A percentile compares a stretch with the other conserved stretches of the same genome.
phyloP scores from a whole-genome alignment of 768 basidiomycete genomes.

The Tylopilus felleus region DNA sequence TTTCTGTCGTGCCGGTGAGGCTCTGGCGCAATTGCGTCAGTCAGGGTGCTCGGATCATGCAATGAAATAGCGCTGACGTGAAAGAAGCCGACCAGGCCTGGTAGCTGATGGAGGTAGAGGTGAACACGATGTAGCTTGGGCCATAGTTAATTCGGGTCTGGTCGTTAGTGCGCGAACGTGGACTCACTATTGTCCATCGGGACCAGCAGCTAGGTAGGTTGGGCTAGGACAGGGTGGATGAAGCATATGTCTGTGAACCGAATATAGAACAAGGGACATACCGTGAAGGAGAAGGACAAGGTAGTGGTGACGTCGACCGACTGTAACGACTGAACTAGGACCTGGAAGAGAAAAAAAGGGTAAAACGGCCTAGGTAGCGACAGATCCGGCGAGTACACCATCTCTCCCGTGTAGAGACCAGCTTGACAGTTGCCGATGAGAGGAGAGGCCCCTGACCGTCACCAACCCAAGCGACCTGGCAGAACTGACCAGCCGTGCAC shows the following conservation, averaged over 20 bases:
- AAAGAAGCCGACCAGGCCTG: conserved; percentile 53
- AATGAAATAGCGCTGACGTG: conserved; percentile 36
- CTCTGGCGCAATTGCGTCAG: conserved; percentile 32
- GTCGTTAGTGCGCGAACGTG: neutral
- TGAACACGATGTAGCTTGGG: conserved; percentile 61
- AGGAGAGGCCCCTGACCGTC: conserved; percentile 52
- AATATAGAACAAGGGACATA: conserved; percentile 28
- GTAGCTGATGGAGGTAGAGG: conserved; percentile 36
- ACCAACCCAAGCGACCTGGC: conserved; percentile 60
- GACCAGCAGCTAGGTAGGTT: conserved; percentile 52
- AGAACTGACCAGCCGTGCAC: conserved; percentile 54
- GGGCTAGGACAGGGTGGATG: conserved; percentile 38
- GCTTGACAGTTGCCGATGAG: conserved; percentile 53
- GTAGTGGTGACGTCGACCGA: conserved; percentile 50
- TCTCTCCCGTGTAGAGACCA: conserved; percentile 54
- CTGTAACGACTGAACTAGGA: conserved; percentile 53
- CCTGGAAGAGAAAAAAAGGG: conserved; percentile 38
- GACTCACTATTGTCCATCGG: conserved; percentile 55
- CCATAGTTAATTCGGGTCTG: conserved; percentile 1
- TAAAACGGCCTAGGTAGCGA: neutral
- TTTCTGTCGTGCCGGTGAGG: conserved; percentile 58
- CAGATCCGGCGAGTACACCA: neutral
- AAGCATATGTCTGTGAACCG: neutral
- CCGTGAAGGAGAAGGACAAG: conserved; percentile 54
- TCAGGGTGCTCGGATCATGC: neutral